phyloP scores from a whole-genome alignment of 2,329 filamentous ascomycete genomes.

The Kalaharituber pfeilii region DNA sequence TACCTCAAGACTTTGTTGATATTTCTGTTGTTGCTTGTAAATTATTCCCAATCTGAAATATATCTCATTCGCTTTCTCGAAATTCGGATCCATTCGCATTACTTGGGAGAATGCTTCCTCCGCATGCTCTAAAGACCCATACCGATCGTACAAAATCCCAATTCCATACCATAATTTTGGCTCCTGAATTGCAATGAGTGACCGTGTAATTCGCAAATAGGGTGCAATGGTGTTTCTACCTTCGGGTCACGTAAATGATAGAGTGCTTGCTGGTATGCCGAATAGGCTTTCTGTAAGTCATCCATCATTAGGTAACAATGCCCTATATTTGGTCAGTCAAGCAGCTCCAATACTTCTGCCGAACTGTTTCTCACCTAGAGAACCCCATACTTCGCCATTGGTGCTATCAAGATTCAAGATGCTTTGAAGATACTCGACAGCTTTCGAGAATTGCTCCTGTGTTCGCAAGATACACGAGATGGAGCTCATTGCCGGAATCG shows the following conservation, averaged over 20 bases:
- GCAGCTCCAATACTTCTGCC: too few relatives aligned
- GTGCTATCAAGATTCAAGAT: conserved; percentile 76
- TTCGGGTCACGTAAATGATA: conserved; percentile 89
- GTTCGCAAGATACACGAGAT: conserved; percentile 83
- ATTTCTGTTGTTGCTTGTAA: conserved; percentile 97
- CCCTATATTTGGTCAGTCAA: too few relatives aligned
- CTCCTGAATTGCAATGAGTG: conserved; percentile 39
- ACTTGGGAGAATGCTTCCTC: conserved; percentile 97
- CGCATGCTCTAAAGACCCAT: conserved; percentile 88
- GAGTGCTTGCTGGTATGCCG: conserved; percentile 85
- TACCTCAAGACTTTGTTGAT: conserved; percentile 78
- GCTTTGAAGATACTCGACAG: conserved; percentile 78
- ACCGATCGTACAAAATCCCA: conserved; percentile 89
- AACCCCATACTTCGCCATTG: conserved; percentile 94
- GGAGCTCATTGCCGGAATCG: conserved; percentile 78
- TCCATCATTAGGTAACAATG: conserved; percentile 99
- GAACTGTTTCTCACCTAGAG: conserved; percentile 49
- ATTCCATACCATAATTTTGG: conserved; percentile 98
- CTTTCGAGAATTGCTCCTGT: conserved; percentile 83
- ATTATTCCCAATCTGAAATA: conserved; percentile 99
- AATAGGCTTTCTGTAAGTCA: conserved; percentile 88
- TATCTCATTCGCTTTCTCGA: conserved; percentile 97
- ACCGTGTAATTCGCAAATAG: not conserved
- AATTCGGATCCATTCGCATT: conserved; percentile 94
- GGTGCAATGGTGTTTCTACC: conserved; percentile 32